These are phyloP conservation scores for Periconia digitata DNA, from an alignment of 2,329 filamentous ascomycete species.

Conservation along the genomic window DNA sequence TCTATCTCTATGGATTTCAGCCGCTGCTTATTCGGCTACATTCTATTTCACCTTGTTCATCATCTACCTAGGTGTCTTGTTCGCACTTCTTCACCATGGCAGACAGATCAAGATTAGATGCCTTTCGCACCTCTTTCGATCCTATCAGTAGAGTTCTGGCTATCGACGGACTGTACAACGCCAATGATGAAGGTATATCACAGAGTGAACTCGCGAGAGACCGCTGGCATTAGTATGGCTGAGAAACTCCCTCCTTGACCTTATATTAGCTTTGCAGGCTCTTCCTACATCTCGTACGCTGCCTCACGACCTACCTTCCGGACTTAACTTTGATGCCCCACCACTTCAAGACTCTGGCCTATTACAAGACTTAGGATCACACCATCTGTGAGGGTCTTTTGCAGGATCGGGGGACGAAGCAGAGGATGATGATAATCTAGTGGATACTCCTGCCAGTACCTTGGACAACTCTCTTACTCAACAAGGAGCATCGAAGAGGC, in stretches of 20 bases:
- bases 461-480: too few relatives aligned
- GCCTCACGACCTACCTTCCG: too few relatives aligned
- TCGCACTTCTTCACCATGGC: constrained; percentile 7
- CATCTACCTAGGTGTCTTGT: constrained; percentile 7
- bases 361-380: too few relatives aligned
- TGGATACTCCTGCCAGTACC: too few relatives aligned
- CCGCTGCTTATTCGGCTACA: constrained; percentile 9
- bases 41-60: constrained; percentile 10
- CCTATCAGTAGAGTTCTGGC: constrained; percentile 7
- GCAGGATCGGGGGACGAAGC: too few relatives aligned
- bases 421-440: too few relatives aligned
- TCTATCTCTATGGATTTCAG: constrained; percentile 10
- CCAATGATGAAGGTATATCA: constrained; percentile 13
- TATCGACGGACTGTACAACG: constrained; percentile 13
- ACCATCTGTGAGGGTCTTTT: too few relatives aligned
- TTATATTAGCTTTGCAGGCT: constrained; percentile 10
- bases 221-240: constrained; percentile 9
- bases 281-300: constrained; percentile 8
- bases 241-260: constrained; percentile 11
- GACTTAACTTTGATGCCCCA: too few relatives aligned
- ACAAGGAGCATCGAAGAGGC: too few relatives aligned
- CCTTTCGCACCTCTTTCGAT: constrained; percentile 14
- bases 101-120: constrained; percentile 10
- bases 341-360: too few relatives aligned
- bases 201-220: constrained; percentile 8